Conservation (phyloP, 257 asterid genomes). For the Solanum sparsipilum region DNA sequence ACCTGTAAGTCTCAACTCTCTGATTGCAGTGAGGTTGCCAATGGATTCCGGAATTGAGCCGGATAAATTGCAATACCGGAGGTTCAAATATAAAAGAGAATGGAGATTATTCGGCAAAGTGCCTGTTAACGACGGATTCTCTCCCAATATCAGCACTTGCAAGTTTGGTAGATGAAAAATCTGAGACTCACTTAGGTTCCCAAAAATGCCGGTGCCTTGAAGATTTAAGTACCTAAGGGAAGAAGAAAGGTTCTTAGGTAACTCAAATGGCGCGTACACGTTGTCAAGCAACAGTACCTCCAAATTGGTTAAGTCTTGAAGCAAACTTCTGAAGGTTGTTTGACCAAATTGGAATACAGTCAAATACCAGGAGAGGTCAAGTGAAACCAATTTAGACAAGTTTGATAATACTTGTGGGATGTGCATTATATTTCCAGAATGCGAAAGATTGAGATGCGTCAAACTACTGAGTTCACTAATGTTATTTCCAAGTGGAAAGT, state of each 20-base stretch:
- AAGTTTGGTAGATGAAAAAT: too few species aligned
- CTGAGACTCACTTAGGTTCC: too few species aligned
- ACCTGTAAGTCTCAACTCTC: accelerated
- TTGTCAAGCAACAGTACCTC: neutral
- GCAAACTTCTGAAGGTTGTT: neutral
- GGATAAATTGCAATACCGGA: too few species aligned
- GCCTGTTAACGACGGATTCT: too few species aligned
- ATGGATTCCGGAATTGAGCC: too few species aligned
- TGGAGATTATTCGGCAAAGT: too few species aligned
- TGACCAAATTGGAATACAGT: neutral
- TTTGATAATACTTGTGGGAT: neutral
- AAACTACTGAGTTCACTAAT: neutral
- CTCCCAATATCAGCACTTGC: too few species aligned
- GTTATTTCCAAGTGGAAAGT: neutral
- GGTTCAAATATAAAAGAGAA: too few species aligned
- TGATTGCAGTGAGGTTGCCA: too few species aligned
- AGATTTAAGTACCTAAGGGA: neutral
- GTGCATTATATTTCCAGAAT: too few species aligned
- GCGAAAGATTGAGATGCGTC: neutral
- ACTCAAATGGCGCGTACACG: neutral
- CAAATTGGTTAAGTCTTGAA: neutral
- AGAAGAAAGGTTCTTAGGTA: neutral
- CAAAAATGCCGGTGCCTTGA: neutral
- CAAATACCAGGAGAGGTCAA: neutral
- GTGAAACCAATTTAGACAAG: neutral